Evolutionary conservation across 2,329 filamentous ascomycete genomes (phyloP).

Genomic region (Fonsecaea pugnacius): DNA sequence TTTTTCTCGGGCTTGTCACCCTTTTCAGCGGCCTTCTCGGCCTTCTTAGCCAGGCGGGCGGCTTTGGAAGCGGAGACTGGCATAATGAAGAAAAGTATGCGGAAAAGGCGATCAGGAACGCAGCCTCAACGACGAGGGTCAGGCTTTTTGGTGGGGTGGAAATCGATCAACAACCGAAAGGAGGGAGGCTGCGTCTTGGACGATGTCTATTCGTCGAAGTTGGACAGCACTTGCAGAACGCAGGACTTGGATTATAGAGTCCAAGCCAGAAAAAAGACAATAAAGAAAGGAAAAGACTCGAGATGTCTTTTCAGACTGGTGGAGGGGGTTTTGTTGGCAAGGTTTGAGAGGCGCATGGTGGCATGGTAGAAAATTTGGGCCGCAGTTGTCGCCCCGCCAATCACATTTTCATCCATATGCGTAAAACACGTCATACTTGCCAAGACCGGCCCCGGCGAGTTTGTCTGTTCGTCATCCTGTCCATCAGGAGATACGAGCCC

Average conservation of each 20-base stretch:
- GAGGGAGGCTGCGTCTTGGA: background rate
- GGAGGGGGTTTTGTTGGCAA: conserved; percentile 14
- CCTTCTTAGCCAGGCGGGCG: conserved; percentile 71
- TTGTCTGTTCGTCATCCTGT: background rate
- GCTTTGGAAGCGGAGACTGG: conserved; percentile 69
- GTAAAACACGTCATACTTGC: conserved; percentile 10
- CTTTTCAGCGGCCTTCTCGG: conserved; percentile 59
- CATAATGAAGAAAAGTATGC: conserved; percentile 51
- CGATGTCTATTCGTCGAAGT: background rate
- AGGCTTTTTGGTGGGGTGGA: conserved; percentile 9
- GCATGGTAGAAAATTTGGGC: conserved; percentile 10
- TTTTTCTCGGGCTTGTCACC: conserved; percentile 47
- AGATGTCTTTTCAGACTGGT: background rate
- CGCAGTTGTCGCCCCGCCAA: conserved; percentile 10
- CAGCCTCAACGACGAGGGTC: background rate
- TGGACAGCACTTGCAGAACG: background rate
- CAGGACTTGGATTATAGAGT: background rate
- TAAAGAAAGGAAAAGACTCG: background rate
- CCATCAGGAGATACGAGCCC: background rate
- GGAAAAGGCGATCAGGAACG: background rate
- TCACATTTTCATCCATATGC: background rate
- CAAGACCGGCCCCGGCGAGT: background rate
- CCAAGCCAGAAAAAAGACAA: background rate
- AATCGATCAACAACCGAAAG: background rate
- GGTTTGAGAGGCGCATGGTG: conserved; percentile 1